phyloP scores from a whole-genome alignment of 768 basidiomycete species.

The Termitomyces sp. region DNA sequence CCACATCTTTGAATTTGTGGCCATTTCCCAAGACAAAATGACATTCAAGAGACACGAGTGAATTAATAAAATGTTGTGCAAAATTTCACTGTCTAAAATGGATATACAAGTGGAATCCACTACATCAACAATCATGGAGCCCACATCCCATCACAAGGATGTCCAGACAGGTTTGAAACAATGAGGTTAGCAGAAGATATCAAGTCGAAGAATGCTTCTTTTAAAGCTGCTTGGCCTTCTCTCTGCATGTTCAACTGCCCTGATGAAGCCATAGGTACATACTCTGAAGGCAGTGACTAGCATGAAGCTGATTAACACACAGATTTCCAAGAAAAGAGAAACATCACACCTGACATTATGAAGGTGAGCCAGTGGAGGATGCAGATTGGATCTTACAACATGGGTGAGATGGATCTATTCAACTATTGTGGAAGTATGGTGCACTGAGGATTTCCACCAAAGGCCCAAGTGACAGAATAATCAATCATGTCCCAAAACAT shows the following conservation, averaged over 20 bases:
- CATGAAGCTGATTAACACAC: not conserved
- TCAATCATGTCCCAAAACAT: slow-evolving; percentile 4
- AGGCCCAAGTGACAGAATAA: slow-evolving; percentile 7
- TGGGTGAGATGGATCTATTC: slow-evolving; percentile 4
- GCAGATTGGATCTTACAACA: slow-evolving; percentile 22
- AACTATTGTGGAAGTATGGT: not conserved
- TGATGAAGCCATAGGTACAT: slow-evolving; percentile 28
- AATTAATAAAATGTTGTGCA: not conserved
- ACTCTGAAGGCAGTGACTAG: slow-evolving; percentile 30
- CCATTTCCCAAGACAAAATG: not conserved
- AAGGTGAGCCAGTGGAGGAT: slow-evolving; percentile 27
- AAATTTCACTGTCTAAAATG: not conserved
- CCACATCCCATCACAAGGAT: not conserved
- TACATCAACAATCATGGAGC: not conserved
- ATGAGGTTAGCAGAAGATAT: not conserved
- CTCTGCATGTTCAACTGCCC: slow-evolving; percentile 23
- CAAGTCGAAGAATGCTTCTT: not conserved
- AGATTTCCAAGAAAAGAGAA: not conserved
- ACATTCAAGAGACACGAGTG: not conserved
- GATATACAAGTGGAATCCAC: not conserved
- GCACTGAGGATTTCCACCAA: slow-evolving; percentile 19
- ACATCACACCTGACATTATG: slow-evolving; percentile 22
- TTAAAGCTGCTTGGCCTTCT: slow-evolving; percentile 18
- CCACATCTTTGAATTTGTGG: not conserved
- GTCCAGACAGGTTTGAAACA: not conserved